Evolutionary conservation across 768 basidiomycete species (phyloP).

Genomic region (Auricularia cornea): DNA sequence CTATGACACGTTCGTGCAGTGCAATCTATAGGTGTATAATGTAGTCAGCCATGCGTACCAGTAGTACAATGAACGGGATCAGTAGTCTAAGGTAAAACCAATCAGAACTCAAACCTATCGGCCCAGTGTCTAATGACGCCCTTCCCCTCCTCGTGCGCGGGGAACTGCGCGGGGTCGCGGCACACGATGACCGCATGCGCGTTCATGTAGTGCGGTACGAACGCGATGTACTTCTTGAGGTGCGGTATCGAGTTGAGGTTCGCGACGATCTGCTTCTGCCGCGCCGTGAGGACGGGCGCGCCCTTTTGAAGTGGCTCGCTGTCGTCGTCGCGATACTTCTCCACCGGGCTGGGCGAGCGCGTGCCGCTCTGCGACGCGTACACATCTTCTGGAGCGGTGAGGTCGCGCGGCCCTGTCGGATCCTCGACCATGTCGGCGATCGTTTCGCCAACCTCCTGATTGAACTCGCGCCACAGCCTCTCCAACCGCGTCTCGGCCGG

Average conservation of each 20-base stretch:
- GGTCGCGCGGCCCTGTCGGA: not conserved
- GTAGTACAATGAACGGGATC: too few relatives aligned
- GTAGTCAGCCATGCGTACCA: too few relatives aligned
- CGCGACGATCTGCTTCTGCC: constrained; percentile 48
- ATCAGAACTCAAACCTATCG: constrained; percentile 41
- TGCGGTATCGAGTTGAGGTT: constrained; percentile 60
- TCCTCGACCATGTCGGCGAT: constrained; percentile 53
- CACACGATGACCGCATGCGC: constrained; percentile 66
- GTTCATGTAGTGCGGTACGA: constrained; percentile 50
- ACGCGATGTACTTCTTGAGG: constrained; percentile 62
- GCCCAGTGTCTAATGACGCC: constrained; percentile 68
- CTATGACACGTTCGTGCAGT: too few relatives aligned
- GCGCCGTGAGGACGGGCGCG: constrained; percentile 35
- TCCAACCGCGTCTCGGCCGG: constrained; percentile 35
- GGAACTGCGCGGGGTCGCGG: constrained; percentile 55
- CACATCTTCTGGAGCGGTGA: not conserved
- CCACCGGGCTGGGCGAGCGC: not conserved
- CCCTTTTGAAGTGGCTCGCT: not conserved
- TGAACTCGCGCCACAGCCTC: constrained; percentile 48
- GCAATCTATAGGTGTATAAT: too few relatives aligned
- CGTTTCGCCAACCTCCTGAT: constrained; percentile 50
- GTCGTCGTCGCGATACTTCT: not conserved
- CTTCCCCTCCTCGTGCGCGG: constrained; percentile 50
- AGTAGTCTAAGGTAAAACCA: too few relatives aligned
- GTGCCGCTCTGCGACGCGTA: not conserved